Base-by-base conservation (phyloP, 2,329 filamentous ascomycete genomes). In the Ceratocystis diversiconidia region DNA sequence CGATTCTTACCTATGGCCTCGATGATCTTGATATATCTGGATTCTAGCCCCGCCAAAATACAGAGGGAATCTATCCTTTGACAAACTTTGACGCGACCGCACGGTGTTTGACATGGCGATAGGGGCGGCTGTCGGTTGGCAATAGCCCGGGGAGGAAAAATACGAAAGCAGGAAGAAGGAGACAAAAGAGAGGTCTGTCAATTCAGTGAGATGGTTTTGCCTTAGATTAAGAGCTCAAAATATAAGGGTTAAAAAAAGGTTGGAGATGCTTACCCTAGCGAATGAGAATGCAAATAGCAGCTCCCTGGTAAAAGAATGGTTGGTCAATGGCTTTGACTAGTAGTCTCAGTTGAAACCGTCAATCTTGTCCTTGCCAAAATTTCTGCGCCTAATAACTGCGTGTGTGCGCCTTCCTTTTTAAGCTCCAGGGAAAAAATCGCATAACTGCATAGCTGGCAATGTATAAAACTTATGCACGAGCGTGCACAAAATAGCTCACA, bases 21-120 rank as follows among this genome's bases (percentile, higher is more conserved):
- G 48, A 22, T 82, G 81, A 70, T 89, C 86, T 69, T 80, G 80
- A 75, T 94, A 94, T 19, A 82, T 79, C 70, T 89, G 85, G 25
- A 85, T 87, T 73, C 88, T 88, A 57, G 89, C 79, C 41, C 79
- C 80, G 25, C 80, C 79, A 74, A 95, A 90, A 68, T 86, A 80
- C 46, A 76, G 74, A 1, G 85, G 77, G 72, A 95, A 90, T 65
- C 82, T 80, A 62, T 90, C 85, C 73, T 89, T 90, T 28, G 84
- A 75, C n/a, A 88, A 75, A 69, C 80, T 80, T 65, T 82, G 80
- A 65, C 66, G 60, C 25, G 66, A 59, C 30, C 61, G 62, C n/a
- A 57, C 59, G n/a, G 43, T 50, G 55, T 59, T 59, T 59, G 55
- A 59, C 55, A 59, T 59, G 55, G 30, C 41, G 62, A 43, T 17